Evolutionary conservation across 2,329 filamentous ascomycete species (phyloP), one percentile per base, ranked within the genome.

Genomic region (Penicillium sp.): DNA sequence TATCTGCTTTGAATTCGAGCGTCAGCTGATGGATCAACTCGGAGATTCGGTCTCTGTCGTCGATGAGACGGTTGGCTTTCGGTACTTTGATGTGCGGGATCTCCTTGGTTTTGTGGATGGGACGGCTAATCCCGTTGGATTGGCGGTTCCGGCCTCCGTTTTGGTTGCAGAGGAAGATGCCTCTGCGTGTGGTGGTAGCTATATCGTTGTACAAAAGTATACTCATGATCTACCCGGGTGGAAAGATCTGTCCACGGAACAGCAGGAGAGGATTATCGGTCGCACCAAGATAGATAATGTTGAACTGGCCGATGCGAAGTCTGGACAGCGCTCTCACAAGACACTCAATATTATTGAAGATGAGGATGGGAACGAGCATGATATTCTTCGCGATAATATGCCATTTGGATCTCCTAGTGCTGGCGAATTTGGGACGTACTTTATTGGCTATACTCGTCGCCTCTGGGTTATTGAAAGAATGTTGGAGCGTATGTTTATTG

Each of bases 71-170:
- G 72, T 77, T 0, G 83, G 83, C 0, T 86, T 86, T 68, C 79
- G 83, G 3, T 86, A 86, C 68, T 85, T 85, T 58, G 83, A 86
- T 60, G 77, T 80, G 0, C 81, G 83, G 1, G 83, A 86, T 59
- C 77, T 86, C 0, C 76, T 86, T 0, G 83, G 83, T 0, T 86
- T 86, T 52, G 82, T 86, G 3, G 83, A 86, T 57, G 83, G 83
- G 17, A 86, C 83, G 0, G 83, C 83, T 2, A 86, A 86, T 61
- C 83, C 83, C 0, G 75, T 80, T 0, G 82, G 82, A 0, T 65
- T 73, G 0, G 77, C 72, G 1, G 75, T 83, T 0, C 65, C 71
- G 0, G 71, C 72, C 1, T 70, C 82, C 0, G 75, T 81, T 2
- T 68, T 85, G 1, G 68, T 84, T 10, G 72, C 60, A 19, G 73